phyloP scores from a whole-genome alignment of 2,329 filamentous ascomycete genomes.

The Hypoxylon sp. region DNA sequence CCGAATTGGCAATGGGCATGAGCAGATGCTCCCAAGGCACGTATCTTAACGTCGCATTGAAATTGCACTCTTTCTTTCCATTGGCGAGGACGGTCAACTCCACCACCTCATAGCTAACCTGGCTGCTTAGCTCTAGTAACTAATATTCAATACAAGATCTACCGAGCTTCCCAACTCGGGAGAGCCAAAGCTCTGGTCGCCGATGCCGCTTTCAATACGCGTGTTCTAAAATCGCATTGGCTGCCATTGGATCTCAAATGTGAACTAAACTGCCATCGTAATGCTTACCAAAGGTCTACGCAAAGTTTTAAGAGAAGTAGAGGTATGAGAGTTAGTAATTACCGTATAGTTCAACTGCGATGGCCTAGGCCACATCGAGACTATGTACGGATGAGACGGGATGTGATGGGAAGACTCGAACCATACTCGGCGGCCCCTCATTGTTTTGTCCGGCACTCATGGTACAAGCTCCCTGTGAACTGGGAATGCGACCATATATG shows the following conservation, averaged over 20 bases:
- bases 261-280: background rate
- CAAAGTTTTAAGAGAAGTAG: background rate
- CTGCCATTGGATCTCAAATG: conserved; percentile 14
- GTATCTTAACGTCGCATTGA: conserved; percentile 13
- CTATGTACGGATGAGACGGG: background rate
- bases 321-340: conserved; percentile 2
- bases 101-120: conserved; percentile 23
- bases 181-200: conserved; percentile 17
- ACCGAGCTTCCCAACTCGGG: conserved; percentile 26
- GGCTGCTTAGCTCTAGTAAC: conserved; percentile 1
- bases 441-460: background rate
- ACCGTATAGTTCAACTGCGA: conserved; percentile 12
- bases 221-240: conserved; percentile 7
- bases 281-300: conserved; percentile 12
- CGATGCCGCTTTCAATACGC: conserved; percentile 15
- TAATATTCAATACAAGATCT: conserved; percentile 17
- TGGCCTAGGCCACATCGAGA: background rate
- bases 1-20: conserved; percentile 23
- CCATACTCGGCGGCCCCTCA: background rate
- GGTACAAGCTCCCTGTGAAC: background rate
- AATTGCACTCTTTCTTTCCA: conserved; percentile 4
- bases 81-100: conserved; percentile 7
- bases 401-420: background rate
- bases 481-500: background rate
- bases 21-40: conserved; percentile 4